These are phyloP conservation scores for Helenozyma baotianmanensis DNA, from an alignment of 805 yeast species.

Conservation along the genomic window DNA sequence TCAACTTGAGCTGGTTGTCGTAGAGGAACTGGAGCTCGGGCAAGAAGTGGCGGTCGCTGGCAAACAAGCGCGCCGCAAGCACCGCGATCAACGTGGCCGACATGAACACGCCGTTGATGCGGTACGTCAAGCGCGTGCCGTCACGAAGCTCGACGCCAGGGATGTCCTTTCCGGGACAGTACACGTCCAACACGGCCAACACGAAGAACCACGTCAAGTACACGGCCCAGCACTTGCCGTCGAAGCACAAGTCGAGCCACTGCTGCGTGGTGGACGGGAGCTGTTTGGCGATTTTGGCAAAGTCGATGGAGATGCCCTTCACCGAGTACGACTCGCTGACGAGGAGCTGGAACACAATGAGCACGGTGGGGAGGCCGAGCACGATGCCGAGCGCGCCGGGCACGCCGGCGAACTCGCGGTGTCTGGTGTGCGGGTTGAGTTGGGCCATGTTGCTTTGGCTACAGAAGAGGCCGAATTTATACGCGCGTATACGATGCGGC, in stretches of 20 bases:
- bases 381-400: slow-evolving; percentile 69
- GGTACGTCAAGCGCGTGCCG: slow-evolving; percentile 64
- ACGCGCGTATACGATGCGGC: background rate
- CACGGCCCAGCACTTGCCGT: slow-evolving; percentile 51
- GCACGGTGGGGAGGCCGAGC: slow-evolving; percentile 60
- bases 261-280: slow-evolving; percentile 23
- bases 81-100: slow-evolving; percentile 33
- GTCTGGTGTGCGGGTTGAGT: slow-evolving; percentile 68
- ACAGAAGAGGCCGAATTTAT: background rate
- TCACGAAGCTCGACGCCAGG: slow-evolving; percentile 74
- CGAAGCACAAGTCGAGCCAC: slow-evolving; percentile 32
- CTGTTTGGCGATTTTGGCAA: slow-evolving; percentile 32
- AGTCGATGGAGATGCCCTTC: slow-evolving; percentile 44
- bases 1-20: slow-evolving; percentile 60
- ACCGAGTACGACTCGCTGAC: slow-evolving; percentile 57
- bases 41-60: slow-evolving; percentile 45
- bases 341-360: slow-evolving; percentile 54
- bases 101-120: slow-evolving; percentile 74
- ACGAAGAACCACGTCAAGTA: slow-evolving; percentile 71
- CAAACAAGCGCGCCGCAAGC: slow-evolving; percentile 48
- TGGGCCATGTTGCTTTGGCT: slow-evolving; percentile 5
- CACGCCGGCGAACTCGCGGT: slow-evolving; percentile 74
- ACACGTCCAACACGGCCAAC: slow-evolving; percentile 59
- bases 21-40: slow-evolving; percentile 82
- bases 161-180: slow-evolving; percentile 59